Percentiles rank a stretch among this genome's conserved stretches.
These are phyloP conservation scores for Erodium texanum DNA, from an alignment of 441 rosid species.

Conservation along the genomic window DNA sequence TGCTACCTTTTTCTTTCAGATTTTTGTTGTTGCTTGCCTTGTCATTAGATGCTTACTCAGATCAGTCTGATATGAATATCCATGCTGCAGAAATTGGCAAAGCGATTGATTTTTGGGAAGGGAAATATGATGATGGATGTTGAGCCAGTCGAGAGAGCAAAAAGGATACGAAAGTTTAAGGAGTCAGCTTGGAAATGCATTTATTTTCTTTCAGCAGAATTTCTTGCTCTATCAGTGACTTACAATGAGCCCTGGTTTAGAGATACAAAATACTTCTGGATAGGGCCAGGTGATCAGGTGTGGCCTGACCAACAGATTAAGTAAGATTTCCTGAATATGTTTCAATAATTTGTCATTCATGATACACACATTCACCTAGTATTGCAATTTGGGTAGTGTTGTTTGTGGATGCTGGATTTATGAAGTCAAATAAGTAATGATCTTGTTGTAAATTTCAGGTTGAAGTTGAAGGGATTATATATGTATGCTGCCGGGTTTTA, in stretches of 20 bases:
- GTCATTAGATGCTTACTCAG: no score
- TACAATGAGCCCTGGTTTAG: constrained; percentile 81
- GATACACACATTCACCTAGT: no score
- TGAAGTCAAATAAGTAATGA: no score
- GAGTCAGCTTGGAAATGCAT: constrained; percentile 89
- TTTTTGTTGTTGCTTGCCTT: no score
- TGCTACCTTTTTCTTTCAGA: no score
- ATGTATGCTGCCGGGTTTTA: constrained; percentile 53
- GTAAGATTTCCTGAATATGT: constrained; percentile 31
- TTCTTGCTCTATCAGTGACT: constrained; percentile 47
- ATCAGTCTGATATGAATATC: no score
- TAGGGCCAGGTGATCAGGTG: constrained; percentile 64
- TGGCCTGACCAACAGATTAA: constrained; percentile 82
- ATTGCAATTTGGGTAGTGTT: no score
- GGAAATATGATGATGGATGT: constrained; percentile 10
- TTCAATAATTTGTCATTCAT: no score
- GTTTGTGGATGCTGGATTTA: no score
- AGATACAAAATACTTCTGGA: constrained; percentile 63
- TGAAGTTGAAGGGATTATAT: constrained; percentile 5
- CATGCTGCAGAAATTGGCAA: no score
- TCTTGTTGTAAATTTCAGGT: no score
- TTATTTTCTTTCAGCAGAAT: constrained; percentile 63
- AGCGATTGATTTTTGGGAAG: no score
- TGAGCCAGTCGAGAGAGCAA: constrained; percentile 26
- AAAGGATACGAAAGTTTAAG: constrained; percentile 56